Conservation (phyloP, 768 basidiomycete species). For the Mycena pura region DNA sequence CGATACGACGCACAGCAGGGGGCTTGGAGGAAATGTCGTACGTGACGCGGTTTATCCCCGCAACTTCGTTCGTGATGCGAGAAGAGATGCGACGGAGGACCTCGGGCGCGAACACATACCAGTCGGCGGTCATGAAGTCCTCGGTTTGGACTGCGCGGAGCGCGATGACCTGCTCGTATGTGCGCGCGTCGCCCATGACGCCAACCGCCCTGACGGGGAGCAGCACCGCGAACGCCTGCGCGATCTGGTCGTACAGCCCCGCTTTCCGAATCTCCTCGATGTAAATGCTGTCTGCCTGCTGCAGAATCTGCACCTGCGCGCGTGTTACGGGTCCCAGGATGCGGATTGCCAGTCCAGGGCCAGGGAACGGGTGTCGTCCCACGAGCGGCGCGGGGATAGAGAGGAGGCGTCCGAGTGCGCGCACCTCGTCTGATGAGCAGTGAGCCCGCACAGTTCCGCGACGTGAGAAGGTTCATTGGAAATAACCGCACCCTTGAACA, state of each 20-base stretch:
- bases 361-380: conserved; percentile 97
- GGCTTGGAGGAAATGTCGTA: conserved; percentile 98
- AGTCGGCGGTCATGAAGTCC: conserved; percentile 99
- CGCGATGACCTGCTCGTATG: conserved; percentile 97
- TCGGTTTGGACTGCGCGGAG: conserved; percentile 96
- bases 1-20: conserved; percentile 69
- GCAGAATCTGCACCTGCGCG: conserved; percentile 89
- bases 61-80: conserved; percentile 96
- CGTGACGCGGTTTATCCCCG: conserved; percentile 94
- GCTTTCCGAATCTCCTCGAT: conserved; percentile 98
- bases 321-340: conserved; percentile 96
- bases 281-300: conserved; percentile 94
- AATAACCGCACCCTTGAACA: conserved; percentile 95
- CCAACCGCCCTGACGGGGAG: conserved; percentile 96
- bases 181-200: conserved; percentile 95
- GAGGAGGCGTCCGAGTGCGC: conserved; percentile 88
- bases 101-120: conserved; percentile 96
- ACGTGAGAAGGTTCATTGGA: background rate
- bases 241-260: conserved; percentile 89
- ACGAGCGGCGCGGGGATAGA: conserved; percentile 93
- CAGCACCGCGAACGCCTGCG: conserved; percentile 96
- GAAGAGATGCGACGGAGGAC: conserved; percentile 92
- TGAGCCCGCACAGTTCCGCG: background rate
- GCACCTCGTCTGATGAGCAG: conserved; percentile 82
- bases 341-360: conserved; percentile 96